phyloP scores from a whole-genome alignment of 257 asterid species.

The Thymus mandschuricus region DNA sequence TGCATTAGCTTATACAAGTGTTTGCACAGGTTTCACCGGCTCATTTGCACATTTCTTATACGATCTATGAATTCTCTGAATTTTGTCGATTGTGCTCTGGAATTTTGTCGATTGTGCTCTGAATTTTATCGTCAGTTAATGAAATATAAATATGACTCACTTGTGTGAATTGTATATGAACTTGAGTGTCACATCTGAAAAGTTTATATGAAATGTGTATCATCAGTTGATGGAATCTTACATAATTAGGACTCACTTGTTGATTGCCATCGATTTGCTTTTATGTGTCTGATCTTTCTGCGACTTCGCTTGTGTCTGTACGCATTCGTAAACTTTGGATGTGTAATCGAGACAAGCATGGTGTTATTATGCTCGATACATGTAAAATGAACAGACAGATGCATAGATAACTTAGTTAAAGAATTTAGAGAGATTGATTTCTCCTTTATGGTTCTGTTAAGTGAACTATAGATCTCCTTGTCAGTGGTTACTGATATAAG shows the following conservation, averaged over 20 bases:
- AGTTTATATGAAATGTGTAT: not conserved
- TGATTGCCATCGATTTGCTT: too few species aligned
- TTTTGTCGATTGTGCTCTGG: not conserved
- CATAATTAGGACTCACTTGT: not conserved
- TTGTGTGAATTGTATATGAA: too few species aligned
- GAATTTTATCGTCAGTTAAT: too few species aligned
- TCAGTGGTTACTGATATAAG: not conserved
- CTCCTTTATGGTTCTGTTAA: not conserved
- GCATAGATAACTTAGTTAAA: not conserved
- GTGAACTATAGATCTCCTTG: not conserved
- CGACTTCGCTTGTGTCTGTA: not conserved
- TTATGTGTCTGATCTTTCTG: not conserved
- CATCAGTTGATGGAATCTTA: not conserved
- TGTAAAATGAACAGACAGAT: too few species aligned
- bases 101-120: too few species aligned
- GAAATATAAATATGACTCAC: too few species aligned
- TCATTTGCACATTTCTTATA: not conserved
- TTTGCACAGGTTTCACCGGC: not conserved
- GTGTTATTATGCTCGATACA: not conserved
- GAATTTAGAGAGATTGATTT: not conserved
- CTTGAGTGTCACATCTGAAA: too few species aligned
- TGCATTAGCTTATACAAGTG: conserved; percentile 7
- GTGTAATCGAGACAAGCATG: not conserved
- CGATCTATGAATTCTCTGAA: not conserved
- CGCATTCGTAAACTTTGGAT: not conserved